phyloP scores from a whole-genome alignment of 2,329 filamentous ascomycete genomes.

The Apiospora kogelbergensis region DNA sequence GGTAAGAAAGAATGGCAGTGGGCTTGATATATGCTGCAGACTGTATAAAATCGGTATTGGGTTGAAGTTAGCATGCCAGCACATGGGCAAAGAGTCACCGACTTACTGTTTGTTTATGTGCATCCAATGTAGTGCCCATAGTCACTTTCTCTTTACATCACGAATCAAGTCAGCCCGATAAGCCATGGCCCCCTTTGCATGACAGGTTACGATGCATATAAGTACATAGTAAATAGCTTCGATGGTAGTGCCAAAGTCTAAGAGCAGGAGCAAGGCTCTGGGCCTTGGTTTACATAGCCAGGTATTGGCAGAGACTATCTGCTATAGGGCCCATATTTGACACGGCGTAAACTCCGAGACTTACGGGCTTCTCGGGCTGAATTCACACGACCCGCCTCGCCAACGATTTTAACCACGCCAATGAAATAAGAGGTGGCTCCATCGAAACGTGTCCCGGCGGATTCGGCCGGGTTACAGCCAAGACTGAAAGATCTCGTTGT shows the following conservation, averaged over 20 bases:
- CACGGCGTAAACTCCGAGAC: slow-evolving; percentile 1
- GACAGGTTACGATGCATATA: neutral
- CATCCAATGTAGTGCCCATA: neutral
- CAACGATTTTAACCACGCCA: slow-evolving; percentile 1
- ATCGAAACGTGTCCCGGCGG: slow-evolving; percentile 4
- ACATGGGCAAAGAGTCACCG: neutral
- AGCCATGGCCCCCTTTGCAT: neutral
- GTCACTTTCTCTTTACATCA: neutral
- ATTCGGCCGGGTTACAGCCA: slow-evolving; percentile 5
- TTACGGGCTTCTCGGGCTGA: slow-evolving; percentile 3
- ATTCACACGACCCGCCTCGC: slow-evolving; percentile 3
- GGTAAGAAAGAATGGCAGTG: neutral
- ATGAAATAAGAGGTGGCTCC: neutral
- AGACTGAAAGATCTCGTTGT: neutral
- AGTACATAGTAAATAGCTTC: neutral
- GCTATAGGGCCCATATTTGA: neutral
- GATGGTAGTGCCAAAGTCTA: neutral
- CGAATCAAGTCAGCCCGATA: neutral
- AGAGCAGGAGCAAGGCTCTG: neutral
- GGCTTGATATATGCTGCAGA: neutral
- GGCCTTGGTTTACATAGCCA: neutral
- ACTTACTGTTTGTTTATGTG: neutral
- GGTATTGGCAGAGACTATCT: neutral
- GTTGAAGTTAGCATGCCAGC: neutral
- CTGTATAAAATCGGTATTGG: neutral